phyloP scores from a whole-genome alignment of 192 early-diverging fungal species.

The Linderina pennispora region DNA sequence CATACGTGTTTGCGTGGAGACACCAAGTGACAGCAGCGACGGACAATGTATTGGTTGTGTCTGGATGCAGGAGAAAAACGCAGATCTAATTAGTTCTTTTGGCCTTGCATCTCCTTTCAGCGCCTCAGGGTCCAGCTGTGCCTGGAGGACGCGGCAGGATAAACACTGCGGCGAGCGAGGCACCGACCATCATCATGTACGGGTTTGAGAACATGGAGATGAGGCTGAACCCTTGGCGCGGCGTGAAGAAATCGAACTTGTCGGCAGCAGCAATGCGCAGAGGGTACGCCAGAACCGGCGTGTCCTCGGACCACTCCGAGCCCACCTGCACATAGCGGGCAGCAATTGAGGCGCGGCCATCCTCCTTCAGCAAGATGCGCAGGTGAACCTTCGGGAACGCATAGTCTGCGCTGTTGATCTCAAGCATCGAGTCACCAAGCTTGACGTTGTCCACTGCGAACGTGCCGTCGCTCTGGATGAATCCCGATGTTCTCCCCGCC shows the following conservation, averaged over 20 bases:
- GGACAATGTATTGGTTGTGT: too few relatives aligned
- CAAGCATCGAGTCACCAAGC: constrained; percentile 40
- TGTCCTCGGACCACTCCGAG: constrained; percentile 37
- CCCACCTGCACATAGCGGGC: constrained; percentile 42
- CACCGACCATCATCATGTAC: constrained; percentile 62
- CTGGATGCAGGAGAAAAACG: not conserved
- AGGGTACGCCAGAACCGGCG: constrained; percentile 39
- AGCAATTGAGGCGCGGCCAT: constrained; percentile 35
- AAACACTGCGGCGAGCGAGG: constrained; percentile 53
- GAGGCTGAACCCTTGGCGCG: constrained; percentile 56
- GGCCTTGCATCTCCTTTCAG: constrained; percentile 41
- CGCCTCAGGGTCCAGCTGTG: constrained; percentile 53
- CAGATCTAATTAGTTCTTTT: constrained; percentile 2
- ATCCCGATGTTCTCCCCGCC: constrained; percentile 39
- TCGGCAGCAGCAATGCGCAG: constrained; percentile 29
- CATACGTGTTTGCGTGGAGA: too few relatives aligned
- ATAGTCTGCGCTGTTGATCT: constrained; percentile 34
- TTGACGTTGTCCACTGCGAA: constrained; percentile 39
- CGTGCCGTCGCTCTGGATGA: constrained; percentile 34
- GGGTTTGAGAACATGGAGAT: constrained; percentile 57
- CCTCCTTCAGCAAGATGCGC: constrained; percentile 28
- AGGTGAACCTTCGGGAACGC: constrained; percentile 46
- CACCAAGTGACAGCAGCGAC: too few relatives aligned
- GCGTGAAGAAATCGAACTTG: constrained; percentile 47
- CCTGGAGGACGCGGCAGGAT: constrained; percentile 58